Conservation (phyloP, 148 eudicot species). For the Polygonum aviculare region DNA sequence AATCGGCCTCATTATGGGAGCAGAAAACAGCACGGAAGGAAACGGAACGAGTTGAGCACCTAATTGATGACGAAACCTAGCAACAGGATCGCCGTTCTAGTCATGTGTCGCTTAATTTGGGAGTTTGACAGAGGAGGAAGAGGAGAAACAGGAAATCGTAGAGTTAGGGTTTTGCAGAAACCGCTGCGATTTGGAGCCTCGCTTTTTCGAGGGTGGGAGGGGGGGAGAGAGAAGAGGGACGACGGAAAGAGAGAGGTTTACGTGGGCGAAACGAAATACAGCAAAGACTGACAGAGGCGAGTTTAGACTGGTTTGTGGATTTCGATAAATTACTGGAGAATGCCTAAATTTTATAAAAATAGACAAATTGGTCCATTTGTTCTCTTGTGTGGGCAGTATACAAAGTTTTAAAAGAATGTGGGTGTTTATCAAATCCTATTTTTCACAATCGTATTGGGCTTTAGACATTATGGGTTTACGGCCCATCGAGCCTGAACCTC, state of each 20-base stretch:
- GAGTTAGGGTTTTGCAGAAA: neutral
- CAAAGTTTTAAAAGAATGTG: too few relatives aligned
- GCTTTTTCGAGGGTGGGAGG: neutral
- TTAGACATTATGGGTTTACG: too few relatives aligned
- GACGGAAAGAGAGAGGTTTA: neutral
- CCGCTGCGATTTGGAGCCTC: neutral
- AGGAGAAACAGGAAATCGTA: neutral
- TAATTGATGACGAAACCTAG: neutral
- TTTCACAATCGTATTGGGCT: too few relatives aligned
- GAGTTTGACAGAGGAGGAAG: neutral
- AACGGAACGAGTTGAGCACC: neutral
- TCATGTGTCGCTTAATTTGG: neutral
- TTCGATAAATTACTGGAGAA: neutral
- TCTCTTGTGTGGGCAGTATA: too few relatives aligned
- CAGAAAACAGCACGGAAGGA: neutral
- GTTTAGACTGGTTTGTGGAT: neutral
- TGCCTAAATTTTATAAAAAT: too few relatives aligned
- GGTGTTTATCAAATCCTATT: too few relatives aligned
- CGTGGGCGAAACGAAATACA: neutral
- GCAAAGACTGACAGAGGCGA: neutral
- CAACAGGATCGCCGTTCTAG: neutral
- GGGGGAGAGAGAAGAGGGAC: neutral
- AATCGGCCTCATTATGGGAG: slow-evolving; percentile 63
- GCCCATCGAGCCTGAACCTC: too few relatives aligned
- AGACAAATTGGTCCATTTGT: too few relatives aligned